Evolutionary conservation across 768 basidiomycete genomes (phyloP).

Genomic region (Amanita phalloides): DNA sequence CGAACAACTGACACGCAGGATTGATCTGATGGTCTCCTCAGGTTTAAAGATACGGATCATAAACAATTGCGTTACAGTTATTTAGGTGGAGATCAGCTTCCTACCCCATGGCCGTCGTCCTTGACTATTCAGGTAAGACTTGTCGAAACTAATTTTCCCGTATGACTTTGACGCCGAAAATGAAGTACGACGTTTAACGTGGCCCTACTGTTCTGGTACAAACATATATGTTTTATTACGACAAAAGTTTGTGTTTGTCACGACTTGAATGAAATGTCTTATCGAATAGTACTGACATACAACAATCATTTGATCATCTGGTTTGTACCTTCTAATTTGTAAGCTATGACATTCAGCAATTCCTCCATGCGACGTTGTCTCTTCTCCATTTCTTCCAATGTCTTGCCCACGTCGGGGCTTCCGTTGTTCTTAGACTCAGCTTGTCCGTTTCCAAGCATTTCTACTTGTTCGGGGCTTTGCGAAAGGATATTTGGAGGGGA

Average conservation of each 20-base stretch:
- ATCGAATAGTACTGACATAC: not conserved
- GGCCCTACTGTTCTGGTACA: not conserved
- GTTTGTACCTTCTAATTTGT: conserved; percentile 11
- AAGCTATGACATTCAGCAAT: conserved; percentile 27
- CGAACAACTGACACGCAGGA: not conserved
- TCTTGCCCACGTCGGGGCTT: not conserved
- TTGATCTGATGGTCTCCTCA: conserved; percentile 10
- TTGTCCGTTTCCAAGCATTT: not conserved
- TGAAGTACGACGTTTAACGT: not conserved
- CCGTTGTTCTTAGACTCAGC: conserved; percentile 5
- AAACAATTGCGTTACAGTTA: conserved; percentile 45
- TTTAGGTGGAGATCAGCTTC: conserved; percentile 36
- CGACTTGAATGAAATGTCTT: not conserved
- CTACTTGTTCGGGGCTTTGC: conserved; percentile 12
- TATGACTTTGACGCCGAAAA: not conserved
- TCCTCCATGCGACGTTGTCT: conserved; percentile 36
- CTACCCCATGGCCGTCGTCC: conserved; percentile 58
- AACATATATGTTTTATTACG: not conserved
- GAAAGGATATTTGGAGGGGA: conserved; percentile 6
- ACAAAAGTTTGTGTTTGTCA: not conserved
- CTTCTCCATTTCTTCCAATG: conserved; percentile 23
- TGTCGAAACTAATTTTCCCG: not conserved
- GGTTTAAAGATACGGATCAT: conserved; percentile 38
- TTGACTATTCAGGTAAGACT: conserved; percentile 24
- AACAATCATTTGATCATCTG: not conserved